Base-by-base conservation (phyloP, 2,329 filamentous ascomycete genomes). In the Westerdykella aurantiaca region DNA sequence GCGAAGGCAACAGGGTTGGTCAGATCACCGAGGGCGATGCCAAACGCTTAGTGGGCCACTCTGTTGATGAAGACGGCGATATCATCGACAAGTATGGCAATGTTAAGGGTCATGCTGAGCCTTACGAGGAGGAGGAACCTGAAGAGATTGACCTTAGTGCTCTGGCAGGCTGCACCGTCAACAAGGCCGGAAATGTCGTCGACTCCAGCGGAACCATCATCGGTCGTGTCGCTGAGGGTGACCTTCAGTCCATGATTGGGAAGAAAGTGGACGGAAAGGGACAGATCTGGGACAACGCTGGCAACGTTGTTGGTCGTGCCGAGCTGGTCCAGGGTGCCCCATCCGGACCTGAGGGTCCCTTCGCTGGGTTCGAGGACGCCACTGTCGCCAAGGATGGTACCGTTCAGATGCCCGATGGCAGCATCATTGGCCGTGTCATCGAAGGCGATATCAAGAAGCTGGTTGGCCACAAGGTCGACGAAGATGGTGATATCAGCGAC, bases 41-140 rank as follows among this genome's bases (percentile, higher is more conserved):
- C 31, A 88, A 88, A 75, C 72, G 75, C 41, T 76, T 94, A 1
- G 79, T 83, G 31, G 88, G 88, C 13, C 83, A 86, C 38, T 58
- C 74, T 7, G 87, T 93, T 14, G 88, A 93, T 45, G 83, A 88
- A 49, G 87, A 94, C 50, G 88, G 88, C 31, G 87, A 93, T 45
- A 81, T 94, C 25, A 74, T 86, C 44, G 88, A 93, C 72, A 82
- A 81, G 64, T 89, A 88, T 59, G 81, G 78, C 45, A 80, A 78
- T 47, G 72, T 77, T 52, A 79, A 79, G 65, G 77, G 77, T 25
- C 76, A 77, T 45, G 76, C 74, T n/a, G 77, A 79, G 58, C 77
- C 75, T 4, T 80, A 73, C 42, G 71, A 77, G 47, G 69, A 72
- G 47, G 68, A 68, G 44, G 77, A 78, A 56, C 69, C 64, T 34